A percentile compares a stretch with the other conserved stretches of the same genome.
Conservation (phyloP, 805 yeast genomes). For the Kregervanrija delftensis region DNA sequence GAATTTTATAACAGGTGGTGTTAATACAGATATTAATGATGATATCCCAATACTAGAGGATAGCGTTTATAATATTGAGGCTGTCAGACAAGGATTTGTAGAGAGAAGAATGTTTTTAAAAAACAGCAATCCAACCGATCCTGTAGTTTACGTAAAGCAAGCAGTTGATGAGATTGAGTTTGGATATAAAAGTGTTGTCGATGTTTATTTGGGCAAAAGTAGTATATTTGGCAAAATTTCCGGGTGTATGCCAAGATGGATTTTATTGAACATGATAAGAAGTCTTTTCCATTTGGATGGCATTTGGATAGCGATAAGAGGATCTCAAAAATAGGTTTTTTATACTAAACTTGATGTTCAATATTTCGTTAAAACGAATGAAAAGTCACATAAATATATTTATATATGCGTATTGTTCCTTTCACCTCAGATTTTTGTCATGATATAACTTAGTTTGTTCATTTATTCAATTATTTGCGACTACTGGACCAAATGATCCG, state of each 20-base stretch:
- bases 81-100: conserved; percentile 41
- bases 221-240: conserved; percentile 7
- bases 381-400: no score
- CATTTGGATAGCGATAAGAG: conserved; percentile 23
- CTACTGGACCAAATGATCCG: no score
- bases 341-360: no score
- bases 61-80: conserved; percentile 48
- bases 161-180: conserved; percentile 45
- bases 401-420: no score
- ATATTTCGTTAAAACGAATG: no score
- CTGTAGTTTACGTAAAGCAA: conserved; percentile 49
- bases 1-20: conserved; percentile 72
- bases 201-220: conserved; percentile 46
- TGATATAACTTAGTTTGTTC: no score
- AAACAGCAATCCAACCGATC: conserved; percentile 51
- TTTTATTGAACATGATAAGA: conserved; percentile 18
- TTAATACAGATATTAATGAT: conserved; percentile 63
- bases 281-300: conserved; percentile 28
- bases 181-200: conserved; percentile 33
- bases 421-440: no score
- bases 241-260: conserved; percentile 18
- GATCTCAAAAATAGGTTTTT: no score
- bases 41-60: conserved; percentile 48
- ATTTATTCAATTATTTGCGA: no score
- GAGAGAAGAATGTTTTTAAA: conserved; percentile 53